Evolutionary conservation across 371 early-diverging fungal genomes (phyloP).

Genomic region (Mortierella sp.): DNA sequence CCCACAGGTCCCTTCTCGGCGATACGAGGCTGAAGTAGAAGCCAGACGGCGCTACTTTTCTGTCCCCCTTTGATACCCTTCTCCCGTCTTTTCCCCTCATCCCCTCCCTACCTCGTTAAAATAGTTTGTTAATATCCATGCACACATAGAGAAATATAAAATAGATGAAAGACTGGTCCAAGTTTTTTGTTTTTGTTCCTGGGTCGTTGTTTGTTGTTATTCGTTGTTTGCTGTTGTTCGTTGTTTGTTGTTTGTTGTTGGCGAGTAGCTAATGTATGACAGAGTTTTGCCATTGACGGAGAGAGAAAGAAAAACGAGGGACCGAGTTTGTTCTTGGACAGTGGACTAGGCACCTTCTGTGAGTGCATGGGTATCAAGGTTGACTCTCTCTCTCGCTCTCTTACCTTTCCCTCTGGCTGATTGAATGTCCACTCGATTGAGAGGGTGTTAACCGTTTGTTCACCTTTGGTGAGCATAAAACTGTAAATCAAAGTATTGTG

Average conservation of each 20-base stretch:
- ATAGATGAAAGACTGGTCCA: background rate
- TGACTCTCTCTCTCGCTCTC: background rate
- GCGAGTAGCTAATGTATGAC: conserved; percentile 9
- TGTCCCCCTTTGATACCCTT: background rate
- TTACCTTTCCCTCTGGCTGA: too few species aligned
- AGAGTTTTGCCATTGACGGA: background rate
- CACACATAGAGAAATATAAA: background rate
- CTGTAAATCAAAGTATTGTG: too few species aligned
- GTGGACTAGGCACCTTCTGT: background rate
- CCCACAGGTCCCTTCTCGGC: background rate
- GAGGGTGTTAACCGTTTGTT: too few species aligned
- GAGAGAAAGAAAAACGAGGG: background rate
- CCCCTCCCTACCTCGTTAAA: background rate
- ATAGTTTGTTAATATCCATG: background rate
- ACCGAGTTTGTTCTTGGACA: background rate
- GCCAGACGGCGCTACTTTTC: background rate
- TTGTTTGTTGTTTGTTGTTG: background rate
- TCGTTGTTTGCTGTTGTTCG: background rate
- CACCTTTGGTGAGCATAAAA: too few species aligned
- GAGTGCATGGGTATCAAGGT: background rate
- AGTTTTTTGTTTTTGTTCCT: background rate
- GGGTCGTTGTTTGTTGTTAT: background rate
- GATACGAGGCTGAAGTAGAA: conserved; percentile 1
- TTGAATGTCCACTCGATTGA: too few species aligned
- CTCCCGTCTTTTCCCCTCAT: background rate